Conservation (phyloP, 176 grass and related monocot genomes). For the Lolium multiflorum region DNA sequence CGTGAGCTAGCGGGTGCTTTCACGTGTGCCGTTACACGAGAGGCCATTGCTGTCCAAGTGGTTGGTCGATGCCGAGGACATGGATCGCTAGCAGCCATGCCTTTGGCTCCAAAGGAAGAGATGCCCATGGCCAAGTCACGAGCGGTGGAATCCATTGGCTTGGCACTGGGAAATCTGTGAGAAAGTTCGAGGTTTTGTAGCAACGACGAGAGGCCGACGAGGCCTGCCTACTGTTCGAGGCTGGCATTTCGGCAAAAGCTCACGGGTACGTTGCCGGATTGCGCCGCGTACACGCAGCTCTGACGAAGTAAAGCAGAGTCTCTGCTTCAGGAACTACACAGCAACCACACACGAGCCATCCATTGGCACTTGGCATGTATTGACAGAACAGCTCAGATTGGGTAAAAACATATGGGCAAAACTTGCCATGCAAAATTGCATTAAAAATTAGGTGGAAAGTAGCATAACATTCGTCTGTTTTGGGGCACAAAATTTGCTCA, state of each 20-base stretch:
- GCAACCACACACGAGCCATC: neutral
- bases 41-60: conserved; percentile 50
- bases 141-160: conserved; percentile 31
- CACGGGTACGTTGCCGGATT: conserved; percentile 39
- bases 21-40: conserved; percentile 50
- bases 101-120: conserved; percentile 43
- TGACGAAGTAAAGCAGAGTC: neutral
- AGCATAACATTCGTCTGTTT: neutral
- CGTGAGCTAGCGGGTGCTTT: conserved; percentile 36
- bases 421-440: neutral
- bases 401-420: neutral
- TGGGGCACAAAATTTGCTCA: conserved; percentile 35
- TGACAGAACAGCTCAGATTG: neutral
- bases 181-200: conserved; percentile 33
- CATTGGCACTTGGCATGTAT: neutral
- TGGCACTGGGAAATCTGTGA: conserved; percentile 14
- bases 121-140: conserved; percentile 63
- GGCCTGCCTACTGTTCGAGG: conserved; percentile 4
- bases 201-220: conserved; percentile 28
- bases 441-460: neutral
- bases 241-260: conserved; percentile 32
- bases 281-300: neutral
- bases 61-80: conserved; percentile 58
- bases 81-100: conserved; percentile 47
- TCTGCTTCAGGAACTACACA: neutral